Base-by-base conservation (phyloP, 78 protist genomes). In the Acrasis kona region DNA sequence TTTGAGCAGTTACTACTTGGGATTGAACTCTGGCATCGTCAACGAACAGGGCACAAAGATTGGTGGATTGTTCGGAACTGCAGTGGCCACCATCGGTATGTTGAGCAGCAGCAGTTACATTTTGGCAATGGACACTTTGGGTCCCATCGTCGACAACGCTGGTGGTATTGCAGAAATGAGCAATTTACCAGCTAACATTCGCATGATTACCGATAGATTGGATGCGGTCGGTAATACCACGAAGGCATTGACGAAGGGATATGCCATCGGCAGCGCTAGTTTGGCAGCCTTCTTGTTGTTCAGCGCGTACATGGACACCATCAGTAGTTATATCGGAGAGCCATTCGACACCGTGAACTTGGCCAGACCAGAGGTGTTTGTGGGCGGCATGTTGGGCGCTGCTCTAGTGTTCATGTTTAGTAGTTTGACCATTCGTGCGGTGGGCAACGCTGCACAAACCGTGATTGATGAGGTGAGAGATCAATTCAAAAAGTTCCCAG, bases 151-250 rank as follows among this genome's bases (percentile, higher is more conserved):
- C 0, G 93, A 89, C 78, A 89, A 89, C 61, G 93, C 87, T 29
- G 93, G 93, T 0, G 93, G 93, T 29, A 84, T 89, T 41, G 89
- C 72, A n/a, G 93, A 89, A 72, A 85, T 89, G 89, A 10, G 78
- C 3, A 68, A 66, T 65, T 42, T 35, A 41, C 41, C 50, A 5
- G 77, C 88, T 32, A 32, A 70, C 57, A 70, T 84, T 42, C 82
- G 91, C 9, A 32, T 28, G 39, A 70, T 2, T 36, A 75, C 81
- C 38, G 89, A 80, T 41, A 41, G 64, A 35, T 79, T 82, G 10
- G 91, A 87, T 35, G 91, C 93, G 0, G 81, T 83, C 64, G 93
- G 93, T 39, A 89, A 89, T 58, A 78, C 87, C 32, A 89, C 93
- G 34, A 82, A 80, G 84, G 92, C 92, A 1, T 66, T 39, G 27